These are phyloP conservation scores for Raphanus hybrid DNA, from an alignment of 441 rosid genomes.

Conservation along the genomic window DNA sequence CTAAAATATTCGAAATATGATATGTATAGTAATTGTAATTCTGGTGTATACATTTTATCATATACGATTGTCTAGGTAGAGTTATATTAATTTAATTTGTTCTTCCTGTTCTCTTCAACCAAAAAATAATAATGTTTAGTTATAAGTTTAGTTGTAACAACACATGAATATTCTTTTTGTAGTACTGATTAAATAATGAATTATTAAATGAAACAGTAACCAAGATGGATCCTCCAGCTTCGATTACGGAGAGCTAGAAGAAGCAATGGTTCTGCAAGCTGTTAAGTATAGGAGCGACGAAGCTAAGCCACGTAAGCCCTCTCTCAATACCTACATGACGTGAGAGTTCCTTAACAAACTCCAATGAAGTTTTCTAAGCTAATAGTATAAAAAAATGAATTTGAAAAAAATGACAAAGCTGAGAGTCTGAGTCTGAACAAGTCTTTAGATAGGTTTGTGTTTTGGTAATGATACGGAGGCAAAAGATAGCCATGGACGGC, in stretches of 20 bases:
- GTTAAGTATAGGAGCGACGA: constrained; percentile 81
- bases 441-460: constrained; percentile 60
- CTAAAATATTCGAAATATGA: background rate
- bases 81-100: background rate
- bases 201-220: constrained; percentile 50
- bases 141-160: background rate
- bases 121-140: background rate
- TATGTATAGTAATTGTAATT: background rate
- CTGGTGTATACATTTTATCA: constrained; percentile 4
- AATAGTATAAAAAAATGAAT: background rate
- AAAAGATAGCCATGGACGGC: constrained; percentile 61
- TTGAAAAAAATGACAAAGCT: constrained; percentile 13
- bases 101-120: background rate
- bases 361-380: constrained; percentile 27
- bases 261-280: constrained; percentile 78
- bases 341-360: constrained; percentile 61
- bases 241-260: constrained; percentile 43
- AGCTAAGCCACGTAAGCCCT: constrained; percentile 74
- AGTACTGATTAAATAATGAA: constrained; percentile 1
- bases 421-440: constrained; percentile 45
- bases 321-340: constrained; percentile 59
- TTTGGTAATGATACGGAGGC: constrained; percentile 67
- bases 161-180: constrained; percentile 22
- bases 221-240: constrained; percentile 79
- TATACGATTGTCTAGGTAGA: background rate